These are phyloP conservation scores for Thelonectria discophora DNA, from an alignment of 2,329 filamentous ascomycete genomes.

Conservation along the genomic window DNA sequence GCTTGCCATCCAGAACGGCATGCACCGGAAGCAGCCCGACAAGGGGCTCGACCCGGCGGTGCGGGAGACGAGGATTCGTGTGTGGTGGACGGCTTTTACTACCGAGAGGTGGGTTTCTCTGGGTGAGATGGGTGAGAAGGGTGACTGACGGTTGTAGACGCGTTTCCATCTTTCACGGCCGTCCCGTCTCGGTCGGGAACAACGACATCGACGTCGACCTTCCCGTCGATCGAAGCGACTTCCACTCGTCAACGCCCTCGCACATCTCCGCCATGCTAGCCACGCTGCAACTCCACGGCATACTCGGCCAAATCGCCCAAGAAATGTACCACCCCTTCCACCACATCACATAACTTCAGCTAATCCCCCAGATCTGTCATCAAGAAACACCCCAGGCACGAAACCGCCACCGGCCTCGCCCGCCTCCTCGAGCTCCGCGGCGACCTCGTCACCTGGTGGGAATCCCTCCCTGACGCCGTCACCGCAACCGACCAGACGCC, in stretches of 20 bases:
- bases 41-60: slow-evolving; percentile 56
- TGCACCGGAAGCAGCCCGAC: slow-evolving; percentile 62
- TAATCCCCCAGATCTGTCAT: slow-evolving; percentile 42
- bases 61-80: slow-evolving; percentile 61
- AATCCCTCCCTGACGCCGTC: slow-evolving; percentile 44
- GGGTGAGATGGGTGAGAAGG: not conserved
- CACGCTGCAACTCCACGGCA: slow-evolving; percentile 48
- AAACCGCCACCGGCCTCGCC: slow-evolving; percentile 43
- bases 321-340: slow-evolving; percentile 45
- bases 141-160: slow-evolving; percentile 48
- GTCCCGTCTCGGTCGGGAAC: slow-evolving; percentile 61
- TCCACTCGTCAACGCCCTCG: slow-evolving; percentile 49
- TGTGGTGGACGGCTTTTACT: slow-evolving; percentile 67
- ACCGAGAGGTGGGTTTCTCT: slow-evolving; percentile 57
- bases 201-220: slow-evolving; percentile 62
- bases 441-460: slow-evolving; percentile 45
- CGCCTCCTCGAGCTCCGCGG: slow-evolving; percentile 45
- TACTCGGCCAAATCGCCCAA: slow-evolving; percentile 48
- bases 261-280: slow-evolving; percentile 58
- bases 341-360: not conserved
- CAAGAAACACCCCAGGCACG: slow-evolving; percentile 43
- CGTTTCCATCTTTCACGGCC: slow-evolving; percentile 64
- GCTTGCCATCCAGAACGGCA: slow-evolving; percentile 67
- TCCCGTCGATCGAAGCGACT: slow-evolving; percentile 51
- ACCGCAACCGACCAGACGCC: slow-evolving; percentile 49